Conservation (phyloP, 2,329 filamentous ascomycete species). For the Chaetomiaceae sp. region DNA sequence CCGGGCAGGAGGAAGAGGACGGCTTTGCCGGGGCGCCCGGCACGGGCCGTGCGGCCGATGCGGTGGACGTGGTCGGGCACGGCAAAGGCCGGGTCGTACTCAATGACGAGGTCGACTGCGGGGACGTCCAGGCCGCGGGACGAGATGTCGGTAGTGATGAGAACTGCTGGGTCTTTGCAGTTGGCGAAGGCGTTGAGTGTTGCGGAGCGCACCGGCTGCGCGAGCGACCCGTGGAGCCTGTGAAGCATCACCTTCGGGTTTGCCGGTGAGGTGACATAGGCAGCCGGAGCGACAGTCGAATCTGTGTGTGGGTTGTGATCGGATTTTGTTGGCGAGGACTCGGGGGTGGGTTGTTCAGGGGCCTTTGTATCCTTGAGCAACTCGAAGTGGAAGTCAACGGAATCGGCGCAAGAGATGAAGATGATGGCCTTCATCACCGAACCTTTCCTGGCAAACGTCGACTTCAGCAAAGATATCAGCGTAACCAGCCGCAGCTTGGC, state of each 20-base stretch:
- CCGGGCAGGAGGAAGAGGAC: conserved; percentile 88
- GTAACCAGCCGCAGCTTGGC: conserved; percentile 89
- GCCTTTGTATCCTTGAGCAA: conserved; percentile 53
- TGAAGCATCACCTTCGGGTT: conserved; percentile 73
- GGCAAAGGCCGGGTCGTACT: conserved; percentile 94
- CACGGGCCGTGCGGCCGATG: conserved; percentile 89
- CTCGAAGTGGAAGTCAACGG: conserved; percentile 94
- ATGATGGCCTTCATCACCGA: conserved; percentile 96
- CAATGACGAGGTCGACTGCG: conserved; percentile 89
- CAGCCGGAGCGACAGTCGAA: conserved; percentile 63
- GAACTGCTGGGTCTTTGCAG: conserved; percentile 69
- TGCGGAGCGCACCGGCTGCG: conserved; percentile 79
- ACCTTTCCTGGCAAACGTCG: conserved; percentile 80
- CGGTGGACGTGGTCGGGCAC: conserved; percentile 91
- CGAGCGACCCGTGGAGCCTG: conserved; percentile 86
- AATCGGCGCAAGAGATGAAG: conserved; percentile 95
- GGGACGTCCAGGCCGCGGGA: conserved; percentile 93
- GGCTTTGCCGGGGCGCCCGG: conserved; percentile 81
- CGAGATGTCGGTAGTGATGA: conserved; percentile 93
- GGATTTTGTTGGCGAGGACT: conserved; percentile 24
- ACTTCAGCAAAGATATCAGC: conserved; percentile 76
- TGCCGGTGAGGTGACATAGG: conserved; percentile 68
- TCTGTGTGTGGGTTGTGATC: conserved; percentile 29
- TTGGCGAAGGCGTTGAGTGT: conserved; percentile 77
- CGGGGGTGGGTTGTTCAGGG: conserved; percentile 31